Base-by-base conservation (phyloP, 805 yeast genomes). In the Pichia pseudocactophila region DNA sequence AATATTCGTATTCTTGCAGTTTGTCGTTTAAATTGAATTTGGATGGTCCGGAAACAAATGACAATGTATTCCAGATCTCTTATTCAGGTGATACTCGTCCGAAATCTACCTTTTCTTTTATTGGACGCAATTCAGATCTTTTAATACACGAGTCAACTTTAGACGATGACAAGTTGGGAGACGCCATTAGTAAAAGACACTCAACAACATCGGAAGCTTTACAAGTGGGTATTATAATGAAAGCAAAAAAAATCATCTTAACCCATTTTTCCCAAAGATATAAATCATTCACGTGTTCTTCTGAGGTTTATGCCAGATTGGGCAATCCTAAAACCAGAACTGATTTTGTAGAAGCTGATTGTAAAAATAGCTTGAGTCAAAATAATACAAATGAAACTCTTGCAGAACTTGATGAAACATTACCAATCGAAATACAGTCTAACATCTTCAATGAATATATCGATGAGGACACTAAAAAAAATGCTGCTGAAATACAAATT, bases 1-100 rank as follows among this genome's bases (percentile, higher is more conserved):
- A 75, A 19, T 76, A 80, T 76, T 76, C 97, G 0, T 90, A 88
- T 58, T 76, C 83, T 15, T 73, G 79, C 34, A 59, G 76, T 0
- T 67, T 89, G 10, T 57, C 70, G 2, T 73, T 82, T 42, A 61
- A 59, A 8, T 52, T 66, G 7, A 42, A 43, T 9, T 37, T 44
- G 15, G 32, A 36, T 2, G 9, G 17, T 2, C 11, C 28, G 13
- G 33, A 20, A 7, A 31, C 3, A 5, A 28, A 33, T 16, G 36
- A 36, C 4, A 51, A 51, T 19, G 36, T 47, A 8, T 87, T 87
- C 66, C 82, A 76, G 51, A 68, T 89, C 1, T 81, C 96, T 1
- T 92, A 85, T 58, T 87, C 96, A 2, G 98, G 98, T 11, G 99
- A 92, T 57, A 86, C 97, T 0, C 74, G 97, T 53, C 98, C 98